These are phyloP conservation scores for Metschnikowia henanensis DNA, from an alignment of 805 yeast genomes.

Conservation along the genomic window DNA sequence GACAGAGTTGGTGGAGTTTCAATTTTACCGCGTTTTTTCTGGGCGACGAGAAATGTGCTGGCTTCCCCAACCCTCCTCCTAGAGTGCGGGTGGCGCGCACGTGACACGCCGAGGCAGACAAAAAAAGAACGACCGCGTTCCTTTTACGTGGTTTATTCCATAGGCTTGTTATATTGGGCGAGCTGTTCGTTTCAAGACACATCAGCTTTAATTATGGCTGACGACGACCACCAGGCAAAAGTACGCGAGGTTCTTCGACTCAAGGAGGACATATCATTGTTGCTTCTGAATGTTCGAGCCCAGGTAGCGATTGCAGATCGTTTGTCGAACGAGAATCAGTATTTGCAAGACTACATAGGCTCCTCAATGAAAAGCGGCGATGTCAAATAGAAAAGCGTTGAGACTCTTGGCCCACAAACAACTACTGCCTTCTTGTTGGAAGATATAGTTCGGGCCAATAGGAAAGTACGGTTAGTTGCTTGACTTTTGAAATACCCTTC, in stretches of 20 bases:
- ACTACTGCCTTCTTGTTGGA: background rate
- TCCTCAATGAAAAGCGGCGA: constrained; percentile 73
- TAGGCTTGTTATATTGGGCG: no score
- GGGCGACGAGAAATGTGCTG: constrained; percentile 1
- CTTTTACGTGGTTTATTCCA: no score
- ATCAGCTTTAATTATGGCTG: constrained; percentile 2
- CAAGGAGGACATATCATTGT: constrained; percentile 26
- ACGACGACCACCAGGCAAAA: constrained; percentile 13
- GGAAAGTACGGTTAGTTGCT: no score
- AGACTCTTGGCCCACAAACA: no score
- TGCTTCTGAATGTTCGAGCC: constrained; percentile 38
- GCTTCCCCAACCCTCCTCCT: background rate
- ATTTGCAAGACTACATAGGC: constrained; percentile 87
- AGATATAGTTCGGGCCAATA: no score
- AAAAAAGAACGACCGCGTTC: no score
- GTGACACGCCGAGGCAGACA: background rate
- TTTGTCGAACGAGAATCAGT: constrained; percentile 72
- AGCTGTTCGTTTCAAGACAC: no score
- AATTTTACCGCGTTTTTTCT: background rate
- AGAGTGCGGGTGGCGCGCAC: background rate
- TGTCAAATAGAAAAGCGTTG: constrained; percentile 12
- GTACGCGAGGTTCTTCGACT: constrained; percentile 29
- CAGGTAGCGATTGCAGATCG: constrained; percentile 60
- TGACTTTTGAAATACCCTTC: no score
- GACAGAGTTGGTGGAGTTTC: background rate